Conservation (phyloP, 805 yeast species). For the Candida ortonii region DNA sequence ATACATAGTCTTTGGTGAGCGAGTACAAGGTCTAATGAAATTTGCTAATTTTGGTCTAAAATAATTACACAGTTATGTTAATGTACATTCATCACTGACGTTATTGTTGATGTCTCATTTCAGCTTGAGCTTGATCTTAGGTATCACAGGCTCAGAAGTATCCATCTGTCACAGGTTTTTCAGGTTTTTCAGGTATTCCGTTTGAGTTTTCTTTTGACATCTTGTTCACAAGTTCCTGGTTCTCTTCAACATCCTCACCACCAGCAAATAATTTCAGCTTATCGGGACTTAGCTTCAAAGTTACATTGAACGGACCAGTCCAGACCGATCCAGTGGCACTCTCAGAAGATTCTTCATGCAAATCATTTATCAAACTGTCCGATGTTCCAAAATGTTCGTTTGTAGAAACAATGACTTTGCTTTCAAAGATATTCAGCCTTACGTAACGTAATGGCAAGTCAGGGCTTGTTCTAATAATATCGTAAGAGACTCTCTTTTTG, state of each 20-base stretch:
- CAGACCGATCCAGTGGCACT: neutral
- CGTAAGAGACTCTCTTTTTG: slow-evolving; percentile 20
- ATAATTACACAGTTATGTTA: no score
- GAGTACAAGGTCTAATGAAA: no score
- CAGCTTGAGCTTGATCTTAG: slow-evolving; percentile 22
- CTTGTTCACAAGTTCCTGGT: no score
- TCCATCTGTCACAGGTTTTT: neutral
- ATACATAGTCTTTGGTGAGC: no score
- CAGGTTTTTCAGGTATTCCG: slow-evolving; percentile 1
- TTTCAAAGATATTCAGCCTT: slow-evolving; percentile 26
- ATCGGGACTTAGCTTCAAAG: slow-evolving; percentile 11
- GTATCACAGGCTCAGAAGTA: slow-evolving; percentile 3
- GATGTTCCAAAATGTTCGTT: slow-evolving; percentile 23
- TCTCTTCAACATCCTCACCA: no score
- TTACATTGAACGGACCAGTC: slow-evolving; percentile 5
- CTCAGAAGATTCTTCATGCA: neutral
- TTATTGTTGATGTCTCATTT: no score
- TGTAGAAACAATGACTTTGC: slow-evolving; percentile 25
- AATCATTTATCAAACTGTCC: no score
- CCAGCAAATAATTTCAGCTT: no score
- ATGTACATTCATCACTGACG: no score
- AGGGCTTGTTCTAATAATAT: slow-evolving; percentile 19
- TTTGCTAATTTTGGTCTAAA: no score
- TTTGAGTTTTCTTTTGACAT: neutral
- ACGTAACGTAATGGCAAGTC: slow-evolving; percentile 36